phyloP scores from a whole-genome alignment of 1,284 basidiomycete species.

The Malassezia yamatoensis region DNA sequence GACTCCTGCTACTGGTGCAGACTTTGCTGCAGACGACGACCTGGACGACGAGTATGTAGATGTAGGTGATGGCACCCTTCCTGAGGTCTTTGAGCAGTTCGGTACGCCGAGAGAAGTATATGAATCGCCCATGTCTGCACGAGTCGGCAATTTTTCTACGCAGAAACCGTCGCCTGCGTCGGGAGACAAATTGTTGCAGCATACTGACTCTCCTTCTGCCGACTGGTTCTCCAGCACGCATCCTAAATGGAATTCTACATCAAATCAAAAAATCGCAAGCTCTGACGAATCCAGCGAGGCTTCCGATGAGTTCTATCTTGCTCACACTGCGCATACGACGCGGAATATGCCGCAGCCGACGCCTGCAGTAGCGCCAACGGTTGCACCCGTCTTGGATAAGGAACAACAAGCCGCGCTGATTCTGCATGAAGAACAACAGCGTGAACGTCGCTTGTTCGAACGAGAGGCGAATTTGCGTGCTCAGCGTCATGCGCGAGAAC shows the following conservation, averaged over 20 bases:
- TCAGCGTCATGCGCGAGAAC: conserved; percentile 1
- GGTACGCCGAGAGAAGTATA: too few species aligned
- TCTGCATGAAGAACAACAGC: conserved; percentile 4
- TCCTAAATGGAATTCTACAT: too few species aligned
- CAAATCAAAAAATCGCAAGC: too few species aligned
- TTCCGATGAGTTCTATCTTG: not conserved
- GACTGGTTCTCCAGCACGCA: too few species aligned
- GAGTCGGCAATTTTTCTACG: too few species aligned
- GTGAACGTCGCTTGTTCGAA: conserved; percentile 5
- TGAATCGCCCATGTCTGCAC: not conserved
- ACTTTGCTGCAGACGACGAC: not conserved
- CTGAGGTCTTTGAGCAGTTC: not conserved
- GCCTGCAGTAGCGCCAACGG: not conserved
- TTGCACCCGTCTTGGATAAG: not conserved
- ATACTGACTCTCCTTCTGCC: too few species aligned
- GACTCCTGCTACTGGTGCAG: not conserved
- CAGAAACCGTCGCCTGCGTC: too few species aligned
- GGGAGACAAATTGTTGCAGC: too few species aligned
- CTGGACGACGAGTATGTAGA: not conserved
- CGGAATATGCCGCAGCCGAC: not conserved
- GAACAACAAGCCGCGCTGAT: not conserved
- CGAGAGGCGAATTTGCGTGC: not conserved
- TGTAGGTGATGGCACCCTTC: not conserved
- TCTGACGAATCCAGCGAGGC: too few species aligned
- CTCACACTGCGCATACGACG: not conserved